Evolutionary conservation across 2,329 filamentous ascomycete species (phyloP).

Genomic region (Mollisia scopiformis): DNA sequence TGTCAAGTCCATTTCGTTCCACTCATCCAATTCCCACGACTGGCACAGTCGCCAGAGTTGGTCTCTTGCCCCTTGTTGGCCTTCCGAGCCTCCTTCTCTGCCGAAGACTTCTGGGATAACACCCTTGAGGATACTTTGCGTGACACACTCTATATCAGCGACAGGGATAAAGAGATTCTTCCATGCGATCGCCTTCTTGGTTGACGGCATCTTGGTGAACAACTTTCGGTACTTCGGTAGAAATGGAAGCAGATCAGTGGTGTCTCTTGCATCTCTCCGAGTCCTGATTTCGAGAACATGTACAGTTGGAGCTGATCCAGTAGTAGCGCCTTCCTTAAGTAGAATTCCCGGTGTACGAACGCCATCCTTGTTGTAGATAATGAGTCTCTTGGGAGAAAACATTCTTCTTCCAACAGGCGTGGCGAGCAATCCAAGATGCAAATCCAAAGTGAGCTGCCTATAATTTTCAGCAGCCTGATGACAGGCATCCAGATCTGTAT

Average conservation of each 20-base stretch:
- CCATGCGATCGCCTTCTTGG: slow-evolving; percentile 67
- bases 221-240: slow-evolving; percentile 69
- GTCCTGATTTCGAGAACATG: slow-evolving; percentile 79
- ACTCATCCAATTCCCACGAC: slow-evolving; percentile 74
- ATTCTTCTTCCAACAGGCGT: slow-evolving; percentile 83
- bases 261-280: slow-evolving; percentile 68
- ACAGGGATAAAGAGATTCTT: slow-evolving; percentile 73
- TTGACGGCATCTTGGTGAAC: slow-evolving; percentile 69
- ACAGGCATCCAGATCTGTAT: slow-evolving; percentile 76
- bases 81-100: slow-evolving; percentile 50
- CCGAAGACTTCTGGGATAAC: slow-evolving; percentile 60
- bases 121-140: slow-evolving; percentile 64
- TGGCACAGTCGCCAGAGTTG: slow-evolving; percentile 70
- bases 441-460: slow-evolving; percentile 75
- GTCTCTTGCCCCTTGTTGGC: slow-evolving; percentile 59
- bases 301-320: slow-evolving; percentile 66
- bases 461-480: slow-evolving; percentile 83
- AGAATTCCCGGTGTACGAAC: slow-evolving; percentile 82
- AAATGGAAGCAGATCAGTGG: slow-evolving; percentile 87
- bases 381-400: slow-evolving; percentile 73
- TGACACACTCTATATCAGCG: slow-evolving; percentile 82
- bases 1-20: slow-evolving; percentile 83
- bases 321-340: slow-evolving; percentile 72
- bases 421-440: slow-evolving; percentile 76
- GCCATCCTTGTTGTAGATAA: slow-evolving; percentile 86